Conservation (phyloP, 2,329 filamentous ascomycete species). For the Cordyceps tenuipes region DNA sequence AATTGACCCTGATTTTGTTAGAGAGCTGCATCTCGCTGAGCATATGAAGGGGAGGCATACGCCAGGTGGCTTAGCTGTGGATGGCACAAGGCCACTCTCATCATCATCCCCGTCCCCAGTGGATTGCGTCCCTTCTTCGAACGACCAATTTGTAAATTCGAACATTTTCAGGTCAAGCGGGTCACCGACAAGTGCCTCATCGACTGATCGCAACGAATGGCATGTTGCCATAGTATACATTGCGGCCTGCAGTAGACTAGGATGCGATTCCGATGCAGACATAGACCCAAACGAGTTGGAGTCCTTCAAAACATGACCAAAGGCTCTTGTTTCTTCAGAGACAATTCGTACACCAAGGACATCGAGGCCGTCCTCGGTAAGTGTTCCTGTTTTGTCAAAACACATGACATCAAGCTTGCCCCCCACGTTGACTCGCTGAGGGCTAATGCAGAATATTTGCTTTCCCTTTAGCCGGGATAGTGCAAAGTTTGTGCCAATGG, state of each 20-base stretch:
- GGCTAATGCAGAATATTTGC: constrained; percentile 95
- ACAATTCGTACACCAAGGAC: constrained; percentile 82
- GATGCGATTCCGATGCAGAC: constrained; percentile 18
- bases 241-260: constrained; percentile 46
- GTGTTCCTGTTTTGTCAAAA: constrained; percentile 97
- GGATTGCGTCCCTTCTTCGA: constrained; percentile 74
- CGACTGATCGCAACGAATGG: constrained; percentile 79
- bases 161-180: constrained; percentile 98
- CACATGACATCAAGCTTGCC: constrained; percentile 95
- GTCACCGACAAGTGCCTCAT: constrained; percentile 84
- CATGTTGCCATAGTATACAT: constrained; percentile 96
- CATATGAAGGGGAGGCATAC: constrained; percentile 27
- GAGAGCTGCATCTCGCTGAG: constrained; percentile 1
- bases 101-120: constrained; percentile 60
- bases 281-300: constrained; percentile 48
- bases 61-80: constrained; percentile 73
- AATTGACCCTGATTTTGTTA: constrained; percentile 42
- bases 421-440: constrained; percentile 91
- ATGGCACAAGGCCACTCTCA: constrained; percentile 69
- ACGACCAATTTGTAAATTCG: constrained; percentile 87
- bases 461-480: constrained; percentile 77
- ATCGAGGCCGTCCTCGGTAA: constrained; percentile 93
- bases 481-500: constrained; percentile 94
- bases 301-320: constrained; percentile 68
- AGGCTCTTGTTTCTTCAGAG: constrained; percentile 50